Conservation (phyloP, 139 green algal genomes). For the Ettlia oleoabundans region DNA sequence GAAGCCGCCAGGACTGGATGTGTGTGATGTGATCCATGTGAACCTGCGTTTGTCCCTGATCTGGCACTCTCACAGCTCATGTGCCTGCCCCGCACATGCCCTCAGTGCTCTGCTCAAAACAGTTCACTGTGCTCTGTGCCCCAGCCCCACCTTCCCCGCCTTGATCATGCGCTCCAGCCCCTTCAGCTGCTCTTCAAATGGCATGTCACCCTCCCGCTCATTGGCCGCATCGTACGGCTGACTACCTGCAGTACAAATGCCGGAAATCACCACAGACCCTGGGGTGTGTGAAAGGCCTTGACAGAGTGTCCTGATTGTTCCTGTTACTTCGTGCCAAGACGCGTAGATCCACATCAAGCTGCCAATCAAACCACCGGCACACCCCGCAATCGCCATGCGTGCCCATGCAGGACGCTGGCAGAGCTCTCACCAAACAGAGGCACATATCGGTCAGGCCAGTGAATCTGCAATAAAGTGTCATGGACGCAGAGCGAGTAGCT, state of each 20-base stretch:
- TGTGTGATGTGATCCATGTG: not conserved
- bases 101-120: not conserved
- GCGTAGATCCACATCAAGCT: too few relatives aligned
- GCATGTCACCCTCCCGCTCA: constrained; percentile 64
- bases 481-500: too few relatives aligned
- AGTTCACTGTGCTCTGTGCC: too few relatives aligned
- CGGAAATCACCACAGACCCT: too few relatives aligned
- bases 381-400: not conserved
- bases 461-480: too few relatives aligned
- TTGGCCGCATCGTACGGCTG: constrained; percentile 67
- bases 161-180: constrained; percentile 83
- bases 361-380: not conserved
- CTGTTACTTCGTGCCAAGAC: too few relatives aligned
- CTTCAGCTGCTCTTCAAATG: constrained; percentile 90
- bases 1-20: not conserved
- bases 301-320: too few relatives aligned
- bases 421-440: constrained; percentile 76
- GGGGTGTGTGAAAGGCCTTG: too few relatives aligned
- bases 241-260: too few relatives aligned
- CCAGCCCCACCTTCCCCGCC: constrained; percentile 81
- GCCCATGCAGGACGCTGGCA: too few relatives aligned
- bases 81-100: not conserved
- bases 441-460: constrained; percentile 65
- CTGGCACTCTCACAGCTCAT: too few relatives aligned
- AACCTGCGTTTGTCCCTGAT: too few relatives aligned